phyloP scores from a whole-genome alignment of 2,329 filamentous ascomycete genomes.

The Aspergillus pseudoviridinutans region DNA sequence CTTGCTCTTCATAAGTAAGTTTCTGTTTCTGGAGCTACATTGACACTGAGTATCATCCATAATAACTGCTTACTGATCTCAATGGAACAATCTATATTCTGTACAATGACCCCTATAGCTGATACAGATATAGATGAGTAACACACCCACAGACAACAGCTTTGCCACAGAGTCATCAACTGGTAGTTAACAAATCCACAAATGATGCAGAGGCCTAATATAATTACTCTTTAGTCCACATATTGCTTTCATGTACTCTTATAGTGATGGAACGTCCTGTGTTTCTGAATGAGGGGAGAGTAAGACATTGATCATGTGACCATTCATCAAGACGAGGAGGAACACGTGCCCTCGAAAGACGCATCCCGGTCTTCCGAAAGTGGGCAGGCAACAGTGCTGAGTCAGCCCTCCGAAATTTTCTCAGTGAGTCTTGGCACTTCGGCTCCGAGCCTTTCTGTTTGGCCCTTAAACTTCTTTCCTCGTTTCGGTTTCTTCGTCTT shows the following conservation, averaged over 20 bases:
- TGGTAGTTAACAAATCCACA: background rate
- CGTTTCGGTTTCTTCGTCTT: slow-evolving; percentile 11
- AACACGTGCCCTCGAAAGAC: slow-evolving; percentile 3
- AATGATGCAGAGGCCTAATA: background rate
- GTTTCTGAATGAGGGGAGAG: background rate
- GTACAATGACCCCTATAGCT: background rate
- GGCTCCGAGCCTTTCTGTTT: slow-evolving; percentile 22
- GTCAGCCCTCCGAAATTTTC: background rate
- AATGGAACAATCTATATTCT: background rate
- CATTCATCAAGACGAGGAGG: background rate
- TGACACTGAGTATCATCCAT: background rate
- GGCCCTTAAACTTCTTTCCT: slow-evolving; percentile 18
- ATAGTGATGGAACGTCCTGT: background rate
- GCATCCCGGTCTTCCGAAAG: background rate
- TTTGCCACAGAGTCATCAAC: background rate
- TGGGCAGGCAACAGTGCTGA: background rate
- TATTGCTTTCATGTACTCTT: background rate
- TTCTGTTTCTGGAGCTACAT: background rate
- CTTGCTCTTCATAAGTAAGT: background rate
- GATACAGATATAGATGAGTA: background rate
- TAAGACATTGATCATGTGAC: background rate
- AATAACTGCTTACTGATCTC: background rate
- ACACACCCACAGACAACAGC: background rate
- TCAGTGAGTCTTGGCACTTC: slow-evolving; percentile 15
- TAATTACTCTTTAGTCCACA: background rate